Base-by-base conservation (phyloP, 306 rosid species). In the Lablab purpureus region DNA sequence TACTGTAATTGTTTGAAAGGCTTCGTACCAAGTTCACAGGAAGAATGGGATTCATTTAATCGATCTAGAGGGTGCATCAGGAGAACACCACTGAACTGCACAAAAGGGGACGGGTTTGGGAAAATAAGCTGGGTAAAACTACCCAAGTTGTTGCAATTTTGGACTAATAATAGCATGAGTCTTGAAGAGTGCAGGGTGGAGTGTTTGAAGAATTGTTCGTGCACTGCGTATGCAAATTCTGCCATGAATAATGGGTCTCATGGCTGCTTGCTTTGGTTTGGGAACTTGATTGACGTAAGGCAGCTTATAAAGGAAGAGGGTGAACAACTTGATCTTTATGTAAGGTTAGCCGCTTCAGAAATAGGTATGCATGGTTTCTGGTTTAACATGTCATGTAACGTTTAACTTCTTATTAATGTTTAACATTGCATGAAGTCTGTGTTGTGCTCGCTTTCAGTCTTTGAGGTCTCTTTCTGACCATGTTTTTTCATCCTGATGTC, bases 171-270 rank as follows among this genome's bases (percentile, higher is more conserved):
- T 27, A 78, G 73, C 77, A 43, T 74, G 56, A 82, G 43, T 49
- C 46, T 77, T 23, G 76, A 81, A 5, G 81, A 85, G 8, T 81
- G 86, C 19, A 41, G 52, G 54, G 81, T 66, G 13, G 46, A 41
- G 66, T 85, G 88, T 74, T 74, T 81, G 76, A 68, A 81, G 79
- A 69, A 85, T 23, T 85, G 85, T 46, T 85, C 81, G 22, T 85
- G 88, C 74, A 71, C 66, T 0, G 85, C 85, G 9, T 78, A 73
- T 45, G 79, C 88, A 51, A 71, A 60, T 15, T 27, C 81, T 40
- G 76, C 36, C n/a, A 60, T 78, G 62, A 45, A 41, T 30, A 72
- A 25, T 27, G 74, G 37, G 11, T 81, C 75, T 6, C 78, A 76
- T 67, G 83, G 81, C 7, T 85, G 88, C 46, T 58, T 85, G 43